These are phyloP conservation scores for Cladophialophora carrionii DNA, from an alignment of 2,329 filamentous ascomycete genomes.

Conservation along the genomic window DNA sequence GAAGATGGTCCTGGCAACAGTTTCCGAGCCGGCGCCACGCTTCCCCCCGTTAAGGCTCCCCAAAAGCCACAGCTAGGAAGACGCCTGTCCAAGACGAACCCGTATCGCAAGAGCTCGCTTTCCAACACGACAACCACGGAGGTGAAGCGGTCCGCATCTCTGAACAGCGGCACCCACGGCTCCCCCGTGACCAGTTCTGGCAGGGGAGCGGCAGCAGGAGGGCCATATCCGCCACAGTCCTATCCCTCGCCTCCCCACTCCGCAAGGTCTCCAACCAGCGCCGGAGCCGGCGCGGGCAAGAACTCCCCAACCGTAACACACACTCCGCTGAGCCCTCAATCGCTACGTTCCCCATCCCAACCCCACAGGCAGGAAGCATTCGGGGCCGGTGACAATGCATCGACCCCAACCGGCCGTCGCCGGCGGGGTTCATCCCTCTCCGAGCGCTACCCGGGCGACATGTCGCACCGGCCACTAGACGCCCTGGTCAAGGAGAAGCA, in stretches of 20 bases:
- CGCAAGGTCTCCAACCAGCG: slow-evolving; percentile 56
- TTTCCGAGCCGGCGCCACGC: slow-evolving; percentile 44
- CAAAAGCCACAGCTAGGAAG: slow-evolving; percentile 14
- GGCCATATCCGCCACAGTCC: slow-evolving; percentile 24
- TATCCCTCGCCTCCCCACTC: slow-evolving; percentile 60
- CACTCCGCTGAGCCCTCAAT: slow-evolving; percentile 20
- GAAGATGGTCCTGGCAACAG: slow-evolving; percentile 68
- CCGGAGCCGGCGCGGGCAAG: slow-evolving; percentile 39
- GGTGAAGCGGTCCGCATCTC: slow-evolving; percentile 27
- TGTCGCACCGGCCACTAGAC: slow-evolving; percentile 36
- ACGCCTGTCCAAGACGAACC: slow-evolving; percentile 36
- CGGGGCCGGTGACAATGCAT: neutral
- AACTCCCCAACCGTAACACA: slow-evolving; percentile 53
- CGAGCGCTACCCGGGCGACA: slow-evolving; percentile 37
- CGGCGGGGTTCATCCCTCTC: slow-evolving; percentile 52
- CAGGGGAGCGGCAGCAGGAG: neutral
- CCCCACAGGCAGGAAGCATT: slow-evolving; percentile 34
- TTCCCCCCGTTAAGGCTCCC: slow-evolving; percentile 23
- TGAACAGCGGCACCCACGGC: slow-evolving; percentile 22
- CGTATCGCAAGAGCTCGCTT: slow-evolving; percentile 33
- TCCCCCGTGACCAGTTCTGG: neutral
- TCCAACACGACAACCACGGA: slow-evolving; percentile 20
- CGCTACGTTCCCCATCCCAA: slow-evolving; percentile 31
- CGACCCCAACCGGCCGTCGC: slow-evolving; percentile 22
- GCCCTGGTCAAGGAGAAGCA: slow-evolving; percentile 34